Conservation (phyloP, 1,284 basidiomycete species). For the Amylostereum chailletii region DNA sequence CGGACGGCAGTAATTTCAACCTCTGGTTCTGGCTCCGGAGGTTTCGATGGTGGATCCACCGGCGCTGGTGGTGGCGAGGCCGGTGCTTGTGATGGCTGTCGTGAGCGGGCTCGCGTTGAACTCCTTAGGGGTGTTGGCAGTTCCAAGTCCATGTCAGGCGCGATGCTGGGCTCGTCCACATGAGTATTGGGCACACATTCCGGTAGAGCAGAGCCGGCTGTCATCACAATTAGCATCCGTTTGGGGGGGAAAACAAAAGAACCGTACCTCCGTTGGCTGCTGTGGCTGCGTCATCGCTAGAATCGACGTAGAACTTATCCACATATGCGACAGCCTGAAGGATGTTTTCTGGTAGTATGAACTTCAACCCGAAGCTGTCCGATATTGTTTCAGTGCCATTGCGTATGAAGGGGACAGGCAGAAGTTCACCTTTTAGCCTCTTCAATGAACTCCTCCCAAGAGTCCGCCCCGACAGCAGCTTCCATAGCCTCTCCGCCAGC, state of each 20-base stretch:
- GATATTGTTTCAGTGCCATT: not conserved
- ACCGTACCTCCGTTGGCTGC: not conserved
- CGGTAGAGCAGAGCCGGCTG: constrained; percentile 15
- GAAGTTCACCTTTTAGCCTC: constrained; percentile 41
- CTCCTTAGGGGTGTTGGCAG: not conserved
- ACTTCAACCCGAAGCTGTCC: constrained; percentile 20
- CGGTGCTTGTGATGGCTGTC: not conserved
- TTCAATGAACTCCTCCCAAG: constrained; percentile 41
- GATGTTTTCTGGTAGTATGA: constrained; percentile 19
- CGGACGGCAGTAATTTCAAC: constrained; percentile 1
- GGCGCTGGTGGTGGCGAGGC: not conserved
- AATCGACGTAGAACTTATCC: constrained; percentile 21
- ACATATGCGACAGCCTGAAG: constrained; percentile 22
- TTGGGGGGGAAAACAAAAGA: not conserved
- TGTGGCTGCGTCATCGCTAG: constrained; percentile 5
- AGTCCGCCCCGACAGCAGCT: constrained; percentile 37
- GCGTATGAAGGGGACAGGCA: not conserved
- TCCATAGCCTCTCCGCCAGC: constrained; percentile 37
- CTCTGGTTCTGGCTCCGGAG: not conserved
- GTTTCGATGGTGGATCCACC: not conserved
- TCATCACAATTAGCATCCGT: constrained; percentile 6
- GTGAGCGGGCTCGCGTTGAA: not conserved
- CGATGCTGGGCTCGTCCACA: constrained; percentile 21
- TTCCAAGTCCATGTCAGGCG: constrained; percentile 5
- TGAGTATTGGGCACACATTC: constrained; percentile 24